Base-by-base conservation (phyloP, 257 asterid species). In the Ehretia macrophylla region DNA sequence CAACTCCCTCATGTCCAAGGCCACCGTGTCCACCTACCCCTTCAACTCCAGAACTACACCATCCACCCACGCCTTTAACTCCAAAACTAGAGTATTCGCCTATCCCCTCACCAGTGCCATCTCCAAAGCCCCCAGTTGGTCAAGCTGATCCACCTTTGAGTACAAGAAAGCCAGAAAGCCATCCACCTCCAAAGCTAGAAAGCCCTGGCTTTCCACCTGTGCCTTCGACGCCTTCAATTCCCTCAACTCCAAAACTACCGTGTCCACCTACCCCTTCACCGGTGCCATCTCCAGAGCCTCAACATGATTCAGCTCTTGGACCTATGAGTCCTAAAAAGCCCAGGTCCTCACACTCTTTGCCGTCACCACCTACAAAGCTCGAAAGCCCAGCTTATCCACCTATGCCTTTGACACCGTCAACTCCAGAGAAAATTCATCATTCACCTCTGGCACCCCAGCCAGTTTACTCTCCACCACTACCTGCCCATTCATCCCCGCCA, bases 61-160 rank as follows among this genome's bases (percentile, higher is more conserved):
- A 62, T 5, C 76, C 76, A 20, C 52, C 59, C 5, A 9, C 70
- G 18, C 44, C 53, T 11, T n/a, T n/a, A 21, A 37, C 18, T 56
- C 45, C 8, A 8, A 62, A 0, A 71, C 63, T 1, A 9, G 60
- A 39, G 55, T 71, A 5, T 20, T 71, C 8, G n/a, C 51, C 8
- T 18, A n/a, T 51, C 5, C 45, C 64, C 12, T 27, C 11, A 11
- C 19, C 68, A 11, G 20, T 58, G 20, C 62, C 68, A 35, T 17
- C 16, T 42, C 47, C 47, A 11, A 10, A 42, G 47, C 47, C 2
- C 47, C 47, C n/a, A n/a, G n/a, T n/a, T n/a, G n/a, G n/a, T n/a
- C n/a, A n/a, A n/a, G n/a, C n/a, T n/a, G n/a, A n/a, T n/a, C n/a
- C n/a, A n/a, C n/a, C n/a, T n/a, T n/a, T n/a, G n/a, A n/a, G n/a